phyloP scores from a whole-genome alignment of 371 early-diverging fungal genomes.

The Capillidium heterosporum region DNA sequence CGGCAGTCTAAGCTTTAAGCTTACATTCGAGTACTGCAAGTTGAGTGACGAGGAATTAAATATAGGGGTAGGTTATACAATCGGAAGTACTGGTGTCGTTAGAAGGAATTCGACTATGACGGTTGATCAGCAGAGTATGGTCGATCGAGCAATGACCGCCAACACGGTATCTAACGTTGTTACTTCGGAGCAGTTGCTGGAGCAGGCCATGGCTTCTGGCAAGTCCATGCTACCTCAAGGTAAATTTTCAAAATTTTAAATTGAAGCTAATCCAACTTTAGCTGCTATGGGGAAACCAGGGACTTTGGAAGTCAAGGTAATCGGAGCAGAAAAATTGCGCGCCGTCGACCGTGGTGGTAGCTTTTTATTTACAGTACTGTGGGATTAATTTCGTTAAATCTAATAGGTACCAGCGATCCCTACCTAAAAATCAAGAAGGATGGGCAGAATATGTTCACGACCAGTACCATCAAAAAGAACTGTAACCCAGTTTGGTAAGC shows the following conservation, averaged over 20 bases:
- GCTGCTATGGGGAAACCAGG: slow-evolving; percentile 10
- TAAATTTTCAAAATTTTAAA: too few relatives aligned
- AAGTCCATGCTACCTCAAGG: too few relatives aligned
- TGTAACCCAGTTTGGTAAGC: slow-evolving; percentile 45
- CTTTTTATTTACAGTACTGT: not conserved
- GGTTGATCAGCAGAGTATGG: not conserved
- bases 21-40: not conserved
- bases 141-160: not conserved
- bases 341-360: slow-evolving; percentile 32
- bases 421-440: slow-evolving; percentile 53
- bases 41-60: not conserved
- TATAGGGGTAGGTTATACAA: not conserved
- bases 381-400: not conserved
- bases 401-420: slow-evolving; percentile 58
- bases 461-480: slow-evolving; percentile 54
- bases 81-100: not conserved
- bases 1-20: not conserved
- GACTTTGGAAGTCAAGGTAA: slow-evolving; percentile 18
- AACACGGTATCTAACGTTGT: slow-evolving; percentile 3
- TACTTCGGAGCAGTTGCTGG: not conserved
- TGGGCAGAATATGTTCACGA: slow-evolving; percentile 59
- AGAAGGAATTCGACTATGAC: not conserved
- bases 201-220: not conserved
- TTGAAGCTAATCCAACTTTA: not conserved
- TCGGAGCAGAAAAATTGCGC: slow-evolving; percentile 29